phyloP scores from a whole-genome alignment of 164 flowering plant genomes.

The Protea cynaroides region DNA sequence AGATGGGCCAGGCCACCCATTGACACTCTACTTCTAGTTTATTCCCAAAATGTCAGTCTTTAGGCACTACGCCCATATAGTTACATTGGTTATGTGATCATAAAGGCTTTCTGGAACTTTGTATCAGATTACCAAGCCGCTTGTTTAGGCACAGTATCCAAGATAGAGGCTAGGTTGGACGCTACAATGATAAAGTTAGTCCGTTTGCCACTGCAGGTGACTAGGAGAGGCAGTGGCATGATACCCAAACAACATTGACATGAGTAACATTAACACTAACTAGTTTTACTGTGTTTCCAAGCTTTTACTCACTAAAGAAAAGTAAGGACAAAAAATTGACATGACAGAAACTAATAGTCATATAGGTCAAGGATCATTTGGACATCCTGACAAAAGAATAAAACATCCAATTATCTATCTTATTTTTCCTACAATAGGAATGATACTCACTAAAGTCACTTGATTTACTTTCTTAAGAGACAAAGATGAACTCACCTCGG shows the following conservation, averaged over 20 bases:
- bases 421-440: background rate
- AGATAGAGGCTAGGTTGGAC: background rate
- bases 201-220: background rate
- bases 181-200: too few relatives aligned
- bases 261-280: too few relatives aligned
- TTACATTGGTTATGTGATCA: background rate
- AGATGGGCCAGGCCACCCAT: background rate
- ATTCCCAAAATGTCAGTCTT: background rate
- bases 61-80: background rate
- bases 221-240: background rate
- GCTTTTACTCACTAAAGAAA: too few relatives aligned
- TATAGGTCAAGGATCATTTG: background rate
- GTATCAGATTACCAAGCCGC: background rate
- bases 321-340: background rate
- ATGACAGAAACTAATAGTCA: background rate
- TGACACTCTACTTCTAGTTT: background rate
- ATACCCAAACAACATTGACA: background rate
- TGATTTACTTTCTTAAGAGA: background rate
- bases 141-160: background rate
- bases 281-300: too few relatives aligned
- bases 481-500: slow-evolving; percentile 49
- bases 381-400: background rate
- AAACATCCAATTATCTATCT: background rate
- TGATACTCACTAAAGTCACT: background rate
- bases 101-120: background rate